Evolutionary conservation across 148 eudicot species (phyloP).

Genomic region (Dysphania ambrosioides): DNA sequence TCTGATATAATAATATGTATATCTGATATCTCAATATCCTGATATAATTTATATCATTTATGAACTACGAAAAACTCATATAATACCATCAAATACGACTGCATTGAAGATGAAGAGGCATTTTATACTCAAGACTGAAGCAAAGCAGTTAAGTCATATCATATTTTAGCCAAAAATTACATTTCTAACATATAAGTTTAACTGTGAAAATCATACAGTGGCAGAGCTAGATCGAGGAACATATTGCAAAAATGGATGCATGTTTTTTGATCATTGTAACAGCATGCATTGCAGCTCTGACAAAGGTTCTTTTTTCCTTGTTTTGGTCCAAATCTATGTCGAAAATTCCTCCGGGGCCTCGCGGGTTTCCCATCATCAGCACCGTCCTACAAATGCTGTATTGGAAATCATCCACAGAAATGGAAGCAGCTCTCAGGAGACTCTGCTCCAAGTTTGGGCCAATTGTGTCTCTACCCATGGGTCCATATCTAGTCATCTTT

Average conservation of each 20-base stretch:
- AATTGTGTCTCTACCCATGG: slow-evolving; percentile 36
- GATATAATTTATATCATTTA: too few species aligned
- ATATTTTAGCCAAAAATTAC: too few species aligned
- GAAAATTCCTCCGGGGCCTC: slow-evolving; percentile 25
- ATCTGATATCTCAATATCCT: too few species aligned
- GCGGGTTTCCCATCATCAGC: slow-evolving; percentile 2
- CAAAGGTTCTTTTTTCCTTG: slow-evolving; percentile 1
- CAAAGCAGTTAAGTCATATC: too few species aligned
- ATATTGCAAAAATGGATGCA: slow-evolving; percentile 12
- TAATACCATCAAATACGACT: too few species aligned
- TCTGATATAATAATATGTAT: too few species aligned
- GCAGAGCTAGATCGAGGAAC: too few species aligned
- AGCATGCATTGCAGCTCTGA: slow-evolving; percentile 12
- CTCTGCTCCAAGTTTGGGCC: slow-evolving; percentile 38
- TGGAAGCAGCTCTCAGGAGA: slow-evolving; percentile 11
- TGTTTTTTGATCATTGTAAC: slow-evolving; percentile 17
- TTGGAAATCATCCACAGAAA: not conserved
- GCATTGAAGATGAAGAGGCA: too few species aligned
- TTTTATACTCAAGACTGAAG: too few species aligned
- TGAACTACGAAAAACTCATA: too few species aligned
- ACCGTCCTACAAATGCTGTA: slow-evolving; percentile 14
- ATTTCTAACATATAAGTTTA: too few species aligned
- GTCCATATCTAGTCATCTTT: slow-evolving; percentile 36
- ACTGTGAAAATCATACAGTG: too few species aligned
- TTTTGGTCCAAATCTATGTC: not conserved